phyloP scores from a whole-genome alignment of 306 rosid species.

The Vicia sativa region DNA sequence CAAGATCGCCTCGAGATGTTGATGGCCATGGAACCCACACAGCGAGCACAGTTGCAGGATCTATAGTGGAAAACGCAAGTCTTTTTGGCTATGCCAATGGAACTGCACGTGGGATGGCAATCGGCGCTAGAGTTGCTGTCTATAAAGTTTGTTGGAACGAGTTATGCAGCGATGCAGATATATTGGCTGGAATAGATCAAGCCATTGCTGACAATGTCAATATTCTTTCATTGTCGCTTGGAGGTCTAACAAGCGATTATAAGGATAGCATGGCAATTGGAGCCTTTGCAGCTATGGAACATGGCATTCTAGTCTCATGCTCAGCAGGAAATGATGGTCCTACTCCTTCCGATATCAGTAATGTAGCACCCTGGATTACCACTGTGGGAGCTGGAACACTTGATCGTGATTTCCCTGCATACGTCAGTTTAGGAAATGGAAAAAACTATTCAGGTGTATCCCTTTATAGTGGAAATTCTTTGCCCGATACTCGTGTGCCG shows the following conservation, averaged over 20 bases:
- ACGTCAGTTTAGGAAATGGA: constrained; percentile 65
- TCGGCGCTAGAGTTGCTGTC: constrained; percentile 63
- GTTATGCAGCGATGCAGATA: constrained; percentile 58
- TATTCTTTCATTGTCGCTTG: constrained; percentile 74
- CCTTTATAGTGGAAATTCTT: constrained; percentile 46
- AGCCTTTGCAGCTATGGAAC: constrained; percentile 78
- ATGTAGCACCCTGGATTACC: constrained; percentile 83
- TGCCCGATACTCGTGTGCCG: constrained; percentile 40
- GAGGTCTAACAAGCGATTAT: constrained; percentile 24
- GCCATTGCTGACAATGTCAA: constrained; percentile 72
- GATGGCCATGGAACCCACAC: constrained; percentile 94
- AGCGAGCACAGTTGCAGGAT: constrained; percentile 69
- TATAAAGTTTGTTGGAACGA: constrained; percentile 76
- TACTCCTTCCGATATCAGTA: constrained; percentile 34
- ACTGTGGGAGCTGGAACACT: constrained; percentile 94
- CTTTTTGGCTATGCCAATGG: constrained; percentile 67
- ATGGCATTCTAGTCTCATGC: constrained; percentile 67
- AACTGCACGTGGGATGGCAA: constrained; percentile 83
- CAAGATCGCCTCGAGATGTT: constrained; percentile 67
- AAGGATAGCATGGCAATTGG: constrained; percentile 48
- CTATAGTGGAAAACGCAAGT: constrained; percentile 51
- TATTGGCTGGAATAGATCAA: constrained; percentile 68
- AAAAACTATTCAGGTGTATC: constrained; percentile 68
- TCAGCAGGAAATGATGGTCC: constrained; percentile 82
- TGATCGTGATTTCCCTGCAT: constrained; percentile 82